A percentile compares a stretch with the other conserved stretches of the same genome.
Conservation (phyloP, 148 eudicot species). For the Amaranthus cruentus region DNA sequence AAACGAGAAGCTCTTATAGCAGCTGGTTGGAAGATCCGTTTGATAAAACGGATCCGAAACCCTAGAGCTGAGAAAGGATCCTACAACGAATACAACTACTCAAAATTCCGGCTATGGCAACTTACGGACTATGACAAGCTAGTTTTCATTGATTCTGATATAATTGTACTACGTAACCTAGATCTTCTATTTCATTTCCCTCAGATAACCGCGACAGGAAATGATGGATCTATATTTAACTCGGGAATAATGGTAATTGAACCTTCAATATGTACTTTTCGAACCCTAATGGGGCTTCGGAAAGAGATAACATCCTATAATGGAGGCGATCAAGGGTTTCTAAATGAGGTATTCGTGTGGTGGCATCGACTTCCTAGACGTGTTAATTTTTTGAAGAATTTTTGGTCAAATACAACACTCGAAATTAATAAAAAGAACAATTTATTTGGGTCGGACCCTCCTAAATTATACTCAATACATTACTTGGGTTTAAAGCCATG, state of each 20-base stretch:
- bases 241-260: slow-evolving; percentile 93
- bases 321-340: slow-evolving; percentile 93
- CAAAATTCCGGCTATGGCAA: slow-evolving; percentile 90
- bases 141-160: slow-evolving; percentile 82
- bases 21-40: slow-evolving; percentile 75
- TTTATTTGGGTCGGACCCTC: slow-evolving; percentile 65
- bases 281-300: slow-evolving; percentile 48
- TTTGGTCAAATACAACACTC: slow-evolving; percentile 63
- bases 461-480: slow-evolving; percentile 70
- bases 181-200: slow-evolving; percentile 80
- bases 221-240: slow-evolving; percentile 75
- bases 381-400: slow-evolving; percentile 77
- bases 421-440: slow-evolving; percentile 61
- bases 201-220: slow-evolving; percentile 74
- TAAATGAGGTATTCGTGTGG: slow-evolving; percentile 89
- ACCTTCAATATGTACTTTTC: slow-evolving; percentile 84
- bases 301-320: slow-evolving; percentile 70
- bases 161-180: slow-evolving; percentile 56
- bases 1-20: slow-evolving; percentile 51
- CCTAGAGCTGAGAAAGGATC: slow-evolving; percentile 61
- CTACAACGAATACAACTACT: slow-evolving; percentile 92
- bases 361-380: slow-evolving; percentile 91
- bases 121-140: slow-evolving; percentile 71
- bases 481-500: slow-evolving; percentile 90
- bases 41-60: slow-evolving; percentile 78